Evolutionary conservation across 345 rosid genomes (phyloP).

Genomic region (Moricandia moricandioides): DNA sequence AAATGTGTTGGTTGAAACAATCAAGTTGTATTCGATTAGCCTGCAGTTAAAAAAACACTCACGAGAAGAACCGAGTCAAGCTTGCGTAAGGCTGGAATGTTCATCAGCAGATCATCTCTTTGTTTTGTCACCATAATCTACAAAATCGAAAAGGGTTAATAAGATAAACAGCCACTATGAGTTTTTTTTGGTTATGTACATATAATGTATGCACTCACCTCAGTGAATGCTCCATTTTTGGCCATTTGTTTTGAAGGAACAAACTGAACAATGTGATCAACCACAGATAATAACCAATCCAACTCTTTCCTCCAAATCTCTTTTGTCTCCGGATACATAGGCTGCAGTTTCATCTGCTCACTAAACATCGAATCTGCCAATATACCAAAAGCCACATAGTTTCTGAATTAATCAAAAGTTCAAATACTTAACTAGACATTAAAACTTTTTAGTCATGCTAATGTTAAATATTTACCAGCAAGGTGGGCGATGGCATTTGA

Average conservation of each 20-base stretch:
- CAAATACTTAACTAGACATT: not conserved
- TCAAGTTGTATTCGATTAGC: not conserved
- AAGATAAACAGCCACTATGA: not conserved
- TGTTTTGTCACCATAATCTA: slow-evolving; percentile 88
- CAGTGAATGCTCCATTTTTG: slow-evolving; percentile 62
- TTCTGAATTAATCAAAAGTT: not conserved
- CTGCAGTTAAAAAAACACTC: slow-evolving; percentile 29
- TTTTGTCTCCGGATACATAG: slow-evolving; percentile 56
- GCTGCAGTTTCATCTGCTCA: slow-evolving; percentile 52
- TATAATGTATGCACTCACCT: slow-evolving; percentile 43
- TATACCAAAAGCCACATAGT: not conserved
- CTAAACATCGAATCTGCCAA: slow-evolving; percentile 45
- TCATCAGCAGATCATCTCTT: slow-evolving; percentile 69
- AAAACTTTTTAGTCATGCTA: not conserved
- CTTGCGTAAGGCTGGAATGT: slow-evolving; percentile 80
- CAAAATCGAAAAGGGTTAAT: not conserved
- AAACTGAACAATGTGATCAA: slow-evolving; percentile 68
- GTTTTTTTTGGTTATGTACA: not conserved
- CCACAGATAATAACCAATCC: slow-evolving; percentile 64
- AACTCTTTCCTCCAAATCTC: slow-evolving; percentile 63
- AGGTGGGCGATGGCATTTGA: slow-evolving; percentile 54
- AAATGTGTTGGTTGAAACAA: not conserved
- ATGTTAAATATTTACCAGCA: slow-evolving; percentile 31
- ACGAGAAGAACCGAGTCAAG: slow-evolving; percentile 86
- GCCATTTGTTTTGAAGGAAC: slow-evolving; percentile 58